phyloP scores from a whole-genome alignment of 2,329 filamentous ascomycete genomes.

The Botryotinia narcissicola region DNA sequence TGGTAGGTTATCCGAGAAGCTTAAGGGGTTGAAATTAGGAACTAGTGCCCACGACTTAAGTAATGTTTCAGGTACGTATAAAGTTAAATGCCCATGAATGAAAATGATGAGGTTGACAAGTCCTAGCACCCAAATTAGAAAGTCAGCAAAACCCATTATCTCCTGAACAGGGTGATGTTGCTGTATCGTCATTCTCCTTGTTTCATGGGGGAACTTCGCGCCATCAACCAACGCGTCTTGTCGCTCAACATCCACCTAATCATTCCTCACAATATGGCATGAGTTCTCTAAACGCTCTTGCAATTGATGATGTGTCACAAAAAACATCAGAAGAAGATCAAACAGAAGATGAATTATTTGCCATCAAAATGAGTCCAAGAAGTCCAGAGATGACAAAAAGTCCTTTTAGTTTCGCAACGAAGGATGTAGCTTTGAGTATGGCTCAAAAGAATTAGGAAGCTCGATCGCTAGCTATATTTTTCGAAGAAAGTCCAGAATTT shows the following conservation, averaged over 20 bases:
- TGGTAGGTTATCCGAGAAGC: constrained; percentile 71
- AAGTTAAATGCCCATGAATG: neutral
- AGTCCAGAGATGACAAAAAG: constrained; percentile 83
- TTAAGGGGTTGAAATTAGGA: constrained; percentile 74
- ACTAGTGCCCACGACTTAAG: constrained; percentile 67
- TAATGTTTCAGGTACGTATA: constrained; percentile 50
- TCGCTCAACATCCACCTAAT: constrained; percentile 33
- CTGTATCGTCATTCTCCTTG: constrained; percentile 59
- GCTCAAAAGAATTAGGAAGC: constrained; percentile 12
- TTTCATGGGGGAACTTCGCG: constrained; percentile 51
- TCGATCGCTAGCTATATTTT: neutral
- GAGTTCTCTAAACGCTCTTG: constrained; percentile 40
- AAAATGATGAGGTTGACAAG: constrained; percentile 16
- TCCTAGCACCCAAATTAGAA: constrained; percentile 33
- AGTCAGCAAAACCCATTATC: constrained; percentile 47
- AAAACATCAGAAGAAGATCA: constrained; percentile 43
- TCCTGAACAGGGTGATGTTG: constrained; percentile 61
- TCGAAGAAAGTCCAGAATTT: neutral
- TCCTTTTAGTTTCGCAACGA: constrained; percentile 61
- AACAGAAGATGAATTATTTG: constrained; percentile 79
- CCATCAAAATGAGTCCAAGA: constrained; percentile 79
- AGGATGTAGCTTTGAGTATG: constrained; percentile 36
- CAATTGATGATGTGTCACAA: constrained; percentile 38
- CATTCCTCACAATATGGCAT: constrained; percentile 28
- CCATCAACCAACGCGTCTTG: constrained; percentile 40